These are phyloP conservation scores for Trypanosoma theileri DNA, from an alignment of 208 protist species.

Conservation along the genomic window DNA sequence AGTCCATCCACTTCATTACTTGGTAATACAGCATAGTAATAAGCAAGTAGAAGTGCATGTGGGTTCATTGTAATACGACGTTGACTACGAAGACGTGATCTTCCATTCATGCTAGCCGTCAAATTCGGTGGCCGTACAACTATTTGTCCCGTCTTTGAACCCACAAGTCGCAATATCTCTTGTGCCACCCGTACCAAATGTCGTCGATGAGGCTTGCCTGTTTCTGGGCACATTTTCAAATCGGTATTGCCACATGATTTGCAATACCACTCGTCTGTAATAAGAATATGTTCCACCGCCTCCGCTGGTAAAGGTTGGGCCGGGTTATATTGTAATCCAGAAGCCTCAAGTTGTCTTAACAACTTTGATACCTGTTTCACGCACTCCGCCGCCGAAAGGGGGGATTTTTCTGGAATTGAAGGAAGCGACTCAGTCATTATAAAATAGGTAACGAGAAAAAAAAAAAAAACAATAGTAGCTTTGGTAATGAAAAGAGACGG, in stretches of 20 bases:
- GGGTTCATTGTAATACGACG: slow-evolving; percentile 68
- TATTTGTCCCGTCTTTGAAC: slow-evolving; percentile 45
- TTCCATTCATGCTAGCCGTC: slow-evolving; percentile 51
- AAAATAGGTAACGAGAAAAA: background rate
- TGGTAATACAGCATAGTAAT: slow-evolving; percentile 57
- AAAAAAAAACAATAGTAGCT: background rate
- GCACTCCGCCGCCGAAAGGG: slow-evolving; percentile 25
- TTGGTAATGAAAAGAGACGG: background rate
- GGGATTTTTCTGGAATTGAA: background rate
- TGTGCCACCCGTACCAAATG: slow-evolving; percentile 64
- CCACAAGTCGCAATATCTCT: slow-evolving; percentile 57
- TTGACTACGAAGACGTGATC: slow-evolving; percentile 55
- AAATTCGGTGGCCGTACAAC: slow-evolving; percentile 54
- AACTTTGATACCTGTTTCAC: slow-evolving; percentile 37
- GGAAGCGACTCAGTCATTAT: background rate
- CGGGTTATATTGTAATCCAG: slow-evolving; percentile 50
- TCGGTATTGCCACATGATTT: slow-evolving; percentile 43
- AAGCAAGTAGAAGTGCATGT: slow-evolving; percentile 68
- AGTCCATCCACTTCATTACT: slow-evolving; percentile 27
- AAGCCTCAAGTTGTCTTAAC: slow-evolving; percentile 47
- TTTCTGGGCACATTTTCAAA: slow-evolving; percentile 44
- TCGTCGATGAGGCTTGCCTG: slow-evolving; percentile 61
- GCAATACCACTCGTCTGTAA: slow-evolving; percentile 71
- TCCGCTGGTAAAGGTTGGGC: slow-evolving; percentile 28
- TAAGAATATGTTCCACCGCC: slow-evolving; percentile 68